Percentiles rank a stretch among this genome's conserved stretches.
Conservation (phyloP, 2,329 filamentous ascomycete genomes). For the Falciphora oryzae region DNA sequence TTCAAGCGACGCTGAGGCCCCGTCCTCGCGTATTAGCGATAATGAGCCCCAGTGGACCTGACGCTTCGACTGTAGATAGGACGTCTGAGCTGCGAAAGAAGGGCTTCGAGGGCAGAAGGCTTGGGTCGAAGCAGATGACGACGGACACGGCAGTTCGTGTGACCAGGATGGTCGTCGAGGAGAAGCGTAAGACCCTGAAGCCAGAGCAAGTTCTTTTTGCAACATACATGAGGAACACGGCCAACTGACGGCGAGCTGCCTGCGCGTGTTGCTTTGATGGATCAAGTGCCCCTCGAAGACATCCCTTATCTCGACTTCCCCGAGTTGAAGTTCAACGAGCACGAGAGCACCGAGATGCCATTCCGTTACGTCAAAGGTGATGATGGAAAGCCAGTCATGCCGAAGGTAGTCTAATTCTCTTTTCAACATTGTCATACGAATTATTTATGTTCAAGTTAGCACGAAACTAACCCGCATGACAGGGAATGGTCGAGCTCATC, state of each 20-base stretch:
- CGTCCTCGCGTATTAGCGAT: neutral
- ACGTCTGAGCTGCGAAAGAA: constrained; percentile 95
- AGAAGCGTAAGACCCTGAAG: constrained; percentile 57
- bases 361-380: constrained; percentile 85
- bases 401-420: constrained; percentile 53
- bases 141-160: constrained; percentile 96
- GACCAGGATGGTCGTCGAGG: constrained; percentile 80
- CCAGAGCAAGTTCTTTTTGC: neutral
- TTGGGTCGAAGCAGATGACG: constrained; percentile 95
- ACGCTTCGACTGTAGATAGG: constrained; percentile 54
- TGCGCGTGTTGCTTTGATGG: neutral
- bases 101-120: constrained; percentile 78
- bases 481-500: constrained; percentile 95
- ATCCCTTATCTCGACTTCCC: constrained; percentile 83
- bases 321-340: constrained; percentile 81
- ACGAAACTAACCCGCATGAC: constrained; percentile 14
- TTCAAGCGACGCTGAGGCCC: neutral
- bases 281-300: constrained; percentile 65
- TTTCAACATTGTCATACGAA: too few species aligned
- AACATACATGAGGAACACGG: neutral
- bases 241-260: neutral
- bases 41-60: constrained; percentile 1
- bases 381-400: constrained; percentile 81
- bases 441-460: neutral
- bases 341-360: constrained; percentile 95